Conservation (phyloP, 129 eudicot species). For the Flaveria brownii region DNA sequence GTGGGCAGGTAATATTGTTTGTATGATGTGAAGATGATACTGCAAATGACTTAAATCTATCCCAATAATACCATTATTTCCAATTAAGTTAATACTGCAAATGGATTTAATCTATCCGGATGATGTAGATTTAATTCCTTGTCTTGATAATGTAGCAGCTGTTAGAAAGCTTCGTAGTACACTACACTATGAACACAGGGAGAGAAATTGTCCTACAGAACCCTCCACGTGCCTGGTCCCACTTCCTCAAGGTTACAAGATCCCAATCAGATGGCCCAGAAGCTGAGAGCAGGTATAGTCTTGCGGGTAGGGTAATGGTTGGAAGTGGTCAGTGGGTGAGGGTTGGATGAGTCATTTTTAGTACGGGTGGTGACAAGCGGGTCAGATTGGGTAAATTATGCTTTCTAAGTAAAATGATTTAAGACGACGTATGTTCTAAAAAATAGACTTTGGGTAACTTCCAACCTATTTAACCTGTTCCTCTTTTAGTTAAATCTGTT, state of each 20-base stretch:
- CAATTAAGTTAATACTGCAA: too few relatives aligned
- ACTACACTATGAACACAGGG: slow-evolving; percentile 55
- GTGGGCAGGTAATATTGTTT: too few relatives aligned
- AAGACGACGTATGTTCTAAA: not conserved
- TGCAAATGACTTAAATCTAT: too few relatives aligned
- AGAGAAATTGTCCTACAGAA: slow-evolving; percentile 57
- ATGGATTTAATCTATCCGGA: too few relatives aligned
- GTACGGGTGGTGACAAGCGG: not conserved
- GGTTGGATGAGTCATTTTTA: not conserved
- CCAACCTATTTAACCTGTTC: not conserved
- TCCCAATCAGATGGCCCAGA: slow-evolving; percentile 53
- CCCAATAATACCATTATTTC: too few relatives aligned
- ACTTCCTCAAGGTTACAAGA: slow-evolving; percentile 48
- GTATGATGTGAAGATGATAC: too few relatives aligned
- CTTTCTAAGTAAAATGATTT: too few relatives aligned
- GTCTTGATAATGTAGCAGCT: slow-evolving; percentile 55
- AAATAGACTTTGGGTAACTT: not conserved
- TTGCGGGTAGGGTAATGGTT: not conserved
- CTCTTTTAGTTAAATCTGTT: too few relatives aligned
- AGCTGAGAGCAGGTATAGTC: slow-evolving; percentile 53
- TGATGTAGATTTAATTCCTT: slow-evolving; percentile 63
- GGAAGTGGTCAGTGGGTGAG: not conserved
- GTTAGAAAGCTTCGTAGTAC: slow-evolving; percentile 41
- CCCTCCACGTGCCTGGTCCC: slow-evolving; percentile 58
- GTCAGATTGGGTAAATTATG: not conserved